phyloP scores from a whole-genome alignment of 495 filamentous ascomycete species.

The Podospora appendiculata region DNA sequence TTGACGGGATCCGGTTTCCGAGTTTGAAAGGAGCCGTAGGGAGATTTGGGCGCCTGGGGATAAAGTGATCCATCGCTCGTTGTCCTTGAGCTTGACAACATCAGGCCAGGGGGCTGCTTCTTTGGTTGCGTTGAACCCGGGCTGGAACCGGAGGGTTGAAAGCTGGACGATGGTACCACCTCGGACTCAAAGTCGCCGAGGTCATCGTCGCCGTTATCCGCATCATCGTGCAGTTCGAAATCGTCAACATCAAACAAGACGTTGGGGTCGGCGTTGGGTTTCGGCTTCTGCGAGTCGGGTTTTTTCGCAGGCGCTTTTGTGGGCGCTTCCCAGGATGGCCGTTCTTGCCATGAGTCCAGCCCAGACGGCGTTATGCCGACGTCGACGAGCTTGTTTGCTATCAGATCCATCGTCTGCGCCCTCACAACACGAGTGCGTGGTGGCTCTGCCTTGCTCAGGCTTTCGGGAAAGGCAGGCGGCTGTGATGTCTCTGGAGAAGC shows the following conservation, averaged over 20 bases:
- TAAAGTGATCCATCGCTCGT: conserved; percentile 11
- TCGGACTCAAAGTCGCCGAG: conserved; percentile 42
- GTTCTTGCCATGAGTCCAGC: conserved; percentile 10
- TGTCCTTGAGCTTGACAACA: conserved; percentile 16
- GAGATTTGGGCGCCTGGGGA: conserved; percentile 41
- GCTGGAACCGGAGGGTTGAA: conserved; percentile 10
- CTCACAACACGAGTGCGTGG: conserved; percentile 24
- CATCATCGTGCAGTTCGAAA: conserved; percentile 26
- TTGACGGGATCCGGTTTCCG: conserved; percentile 36
- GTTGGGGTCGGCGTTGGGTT: conserved; percentile 25
- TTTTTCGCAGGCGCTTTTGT: not conserved
- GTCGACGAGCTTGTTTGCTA: conserved; percentile 37
- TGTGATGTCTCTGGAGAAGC: conserved; percentile 21
- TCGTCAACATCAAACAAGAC: conserved; percentile 45
- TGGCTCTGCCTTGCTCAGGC: not conserved
- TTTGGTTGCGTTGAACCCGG: conserved; percentile 8
- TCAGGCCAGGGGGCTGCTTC: conserved; percentile 23
- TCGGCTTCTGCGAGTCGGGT: not conserved
- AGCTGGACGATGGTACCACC: not conserved
- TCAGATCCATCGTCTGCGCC: conserved; percentile 35
- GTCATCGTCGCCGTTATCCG: conserved; percentile 30
- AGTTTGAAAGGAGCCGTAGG: conserved; percentile 38
- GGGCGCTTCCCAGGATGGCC: conserved; percentile 11
- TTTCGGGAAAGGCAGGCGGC: not conserved
- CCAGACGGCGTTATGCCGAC: conserved; percentile 11